phyloP scores from a whole-genome alignment of 116 monocot genomes.

The Cymodocea nodosa region DNA sequence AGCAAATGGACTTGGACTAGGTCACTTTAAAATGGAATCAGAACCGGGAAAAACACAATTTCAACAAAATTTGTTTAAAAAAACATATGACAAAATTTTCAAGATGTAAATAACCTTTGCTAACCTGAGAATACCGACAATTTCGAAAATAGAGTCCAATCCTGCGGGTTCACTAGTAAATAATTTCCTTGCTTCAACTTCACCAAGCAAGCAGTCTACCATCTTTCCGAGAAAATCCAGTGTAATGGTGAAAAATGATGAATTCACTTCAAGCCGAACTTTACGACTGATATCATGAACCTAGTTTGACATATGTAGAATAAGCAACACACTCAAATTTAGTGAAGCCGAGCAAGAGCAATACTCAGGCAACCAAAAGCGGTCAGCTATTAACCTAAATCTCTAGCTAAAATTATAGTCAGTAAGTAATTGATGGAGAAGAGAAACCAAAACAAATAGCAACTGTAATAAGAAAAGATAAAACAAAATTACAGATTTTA shows the following conservation, averaged over 20 bases:
- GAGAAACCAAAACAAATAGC: no score
- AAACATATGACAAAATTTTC: no score
- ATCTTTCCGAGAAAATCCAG: conserved; percentile 51
- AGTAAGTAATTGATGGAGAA: no score
- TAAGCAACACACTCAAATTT: neutral
- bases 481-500: no score
- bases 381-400: no score
- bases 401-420: no score
- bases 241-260: conserved; percentile 39
- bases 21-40: no score
- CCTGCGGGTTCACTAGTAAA: conserved; percentile 7
- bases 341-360: neutral
- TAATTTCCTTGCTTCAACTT: conserved; percentile 9
- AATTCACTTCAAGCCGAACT: conserved; percentile 39
- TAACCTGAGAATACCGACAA: conserved; percentile 71
- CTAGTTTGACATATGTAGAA: conserved; percentile 18
- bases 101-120: neutral
- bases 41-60: no score
- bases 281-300: conserved; percentile 56
- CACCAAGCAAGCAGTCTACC: conserved; percentile 17
- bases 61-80: no score
- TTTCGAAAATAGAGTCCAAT: conserved; percentile 33
- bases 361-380: no score
- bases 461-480: no score
- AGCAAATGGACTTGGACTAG: no score